Percentiles rank a stretch among this genome's conserved stretches.
phyloP scores from a whole-genome alignment of 2,329 filamentous ascomycete species.

The Aspergillus ibericus region DNA sequence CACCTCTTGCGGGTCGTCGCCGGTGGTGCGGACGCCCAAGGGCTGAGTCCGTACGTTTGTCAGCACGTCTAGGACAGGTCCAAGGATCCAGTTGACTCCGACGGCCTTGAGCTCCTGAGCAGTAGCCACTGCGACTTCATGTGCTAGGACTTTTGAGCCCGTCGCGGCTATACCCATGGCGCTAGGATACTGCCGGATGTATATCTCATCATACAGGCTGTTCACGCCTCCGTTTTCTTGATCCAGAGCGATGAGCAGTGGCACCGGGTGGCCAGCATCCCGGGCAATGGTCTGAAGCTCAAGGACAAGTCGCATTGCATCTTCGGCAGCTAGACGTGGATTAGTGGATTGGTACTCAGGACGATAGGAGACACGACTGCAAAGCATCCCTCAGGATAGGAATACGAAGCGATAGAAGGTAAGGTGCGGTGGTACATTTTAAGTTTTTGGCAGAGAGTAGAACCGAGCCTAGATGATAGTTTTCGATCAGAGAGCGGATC shows the following conservation, averaged over 20 bases:
- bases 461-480: conserved; percentile 82
- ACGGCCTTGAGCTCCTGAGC: conserved; percentile 89
- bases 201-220: conserved; percentile 92
- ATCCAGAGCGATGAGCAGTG: conserved; percentile 85
- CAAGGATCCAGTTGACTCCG: conserved; percentile 93
- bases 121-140: conserved; percentile 87
- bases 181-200: conserved; percentile 93
- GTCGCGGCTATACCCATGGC: conserved; percentile 97
- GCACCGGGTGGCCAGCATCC: conserved; percentile 84
- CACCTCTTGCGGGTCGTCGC: conserved; percentile 92
- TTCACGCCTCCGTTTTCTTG: conserved; percentile 99
- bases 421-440: conserved; percentile 53
- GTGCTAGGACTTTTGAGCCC: conserved; percentile 79
- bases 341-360: conserved; percentile 23
- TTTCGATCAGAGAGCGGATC: conserved; percentile 62
- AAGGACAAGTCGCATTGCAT: conserved; percentile 82
- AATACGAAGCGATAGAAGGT: background rate
- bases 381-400: conserved; percentile 1
- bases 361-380: background rate
- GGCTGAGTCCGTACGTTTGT: conserved; percentile 92
- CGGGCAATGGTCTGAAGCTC: conserved; percentile 91
- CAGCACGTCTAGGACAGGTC: conserved; percentile 88
- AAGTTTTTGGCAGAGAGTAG: conserved; percentile 65
- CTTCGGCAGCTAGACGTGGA: conserved; percentile 70
- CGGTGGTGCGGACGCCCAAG: conserved; percentile 81